Evolutionary conservation across 129 eudicot genomes (phyloP).

Genomic region (Flaveria trinervia): DNA sequence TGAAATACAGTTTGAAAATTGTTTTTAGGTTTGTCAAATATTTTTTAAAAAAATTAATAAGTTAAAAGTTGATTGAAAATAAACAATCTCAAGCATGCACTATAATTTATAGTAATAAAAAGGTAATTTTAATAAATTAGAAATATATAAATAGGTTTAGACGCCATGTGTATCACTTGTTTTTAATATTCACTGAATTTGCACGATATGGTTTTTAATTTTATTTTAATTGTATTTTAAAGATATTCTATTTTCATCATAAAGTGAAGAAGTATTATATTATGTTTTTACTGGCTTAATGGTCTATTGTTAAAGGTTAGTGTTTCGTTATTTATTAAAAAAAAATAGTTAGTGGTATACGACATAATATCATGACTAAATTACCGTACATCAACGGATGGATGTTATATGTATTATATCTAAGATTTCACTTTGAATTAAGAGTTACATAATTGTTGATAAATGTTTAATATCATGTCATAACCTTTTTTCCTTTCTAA

Average conservation of each 20-base stretch:
- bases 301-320: background rate
- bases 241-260: background rate
- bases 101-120: background rate
- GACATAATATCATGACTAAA: too few relatives aligned
- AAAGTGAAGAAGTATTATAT: background rate
- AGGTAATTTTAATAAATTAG: slow-evolving; percentile 21
- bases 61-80: too few relatives aligned
- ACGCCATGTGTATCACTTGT: slow-evolving; percentile 9
- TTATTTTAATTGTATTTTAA: background rate
- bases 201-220: background rate
- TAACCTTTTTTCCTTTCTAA: too few relatives aligned
- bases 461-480: too few relatives aligned
- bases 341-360: background rate
- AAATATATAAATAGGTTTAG: slow-evolving; percentile 25
- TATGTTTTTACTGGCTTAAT: background rate
- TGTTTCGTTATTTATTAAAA: too few relatives aligned
- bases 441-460: too few relatives aligned
- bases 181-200: background rate
- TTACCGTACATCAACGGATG: background rate
- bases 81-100: too few relatives aligned
- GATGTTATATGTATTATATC: background rate
- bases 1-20: too few relatives aligned
- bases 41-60: too few relatives aligned
- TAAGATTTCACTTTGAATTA: too few relatives aligned
- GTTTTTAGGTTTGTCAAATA: too few relatives aligned